Evolutionary conservation across 495 filamentous ascomycete genomes (phyloP).

Genomic region (Penicillium bovifimosum): DNA sequence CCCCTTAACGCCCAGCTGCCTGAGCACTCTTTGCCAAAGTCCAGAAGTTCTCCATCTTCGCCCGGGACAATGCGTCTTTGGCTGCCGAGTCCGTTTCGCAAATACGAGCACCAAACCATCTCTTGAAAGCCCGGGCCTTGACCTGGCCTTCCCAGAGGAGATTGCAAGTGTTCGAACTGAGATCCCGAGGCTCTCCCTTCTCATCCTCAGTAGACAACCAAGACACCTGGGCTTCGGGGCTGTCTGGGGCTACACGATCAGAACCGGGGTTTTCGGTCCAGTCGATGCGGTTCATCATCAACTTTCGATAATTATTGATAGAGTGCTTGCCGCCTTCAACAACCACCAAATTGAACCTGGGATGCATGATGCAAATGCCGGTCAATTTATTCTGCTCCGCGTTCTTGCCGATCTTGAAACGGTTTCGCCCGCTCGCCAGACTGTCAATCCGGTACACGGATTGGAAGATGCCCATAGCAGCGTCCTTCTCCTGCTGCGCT

Average conservation of each 20-base stretch:
- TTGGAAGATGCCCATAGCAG: slow-evolving; percentile 73
- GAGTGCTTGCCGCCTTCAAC: slow-evolving; percentile 84
- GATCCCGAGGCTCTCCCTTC: slow-evolving; percentile 70
- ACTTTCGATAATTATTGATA: slow-evolving; percentile 74
- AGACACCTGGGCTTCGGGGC: slow-evolving; percentile 53
- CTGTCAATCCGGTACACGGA: slow-evolving; percentile 84
- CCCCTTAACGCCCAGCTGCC: slow-evolving; percentile 28
- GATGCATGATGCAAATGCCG: slow-evolving; percentile 84
- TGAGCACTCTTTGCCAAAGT: slow-evolving; percentile 74
- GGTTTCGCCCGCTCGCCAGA: slow-evolving; percentile 83
- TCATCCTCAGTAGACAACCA: slow-evolving; percentile 79
- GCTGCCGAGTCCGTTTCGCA: slow-evolving; percentile 88
- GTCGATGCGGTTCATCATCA: slow-evolving; percentile 88
- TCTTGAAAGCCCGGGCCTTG: slow-evolving; percentile 70
- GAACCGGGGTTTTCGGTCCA: slow-evolving; percentile 87
- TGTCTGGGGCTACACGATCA: slow-evolving; percentile 53
- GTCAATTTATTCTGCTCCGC: slow-evolving; percentile 82
- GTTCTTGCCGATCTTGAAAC: slow-evolving; percentile 88
- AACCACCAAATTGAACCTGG: slow-evolving; percentile 79
- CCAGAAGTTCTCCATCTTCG: slow-evolving; percentile 96
- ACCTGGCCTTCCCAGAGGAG: slow-evolving; percentile 85
- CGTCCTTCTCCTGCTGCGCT: slow-evolving; percentile 79
- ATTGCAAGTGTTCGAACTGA: slow-evolving; percentile 70
- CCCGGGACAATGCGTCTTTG: slow-evolving; percentile 67
- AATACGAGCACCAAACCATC: slow-evolving; percentile 71